A percentile compares a stretch with the other conserved stretches of the same genome.
phyloP scores from a whole-genome alignment of 331 rosid species.

The Quercus phellos region DNA sequence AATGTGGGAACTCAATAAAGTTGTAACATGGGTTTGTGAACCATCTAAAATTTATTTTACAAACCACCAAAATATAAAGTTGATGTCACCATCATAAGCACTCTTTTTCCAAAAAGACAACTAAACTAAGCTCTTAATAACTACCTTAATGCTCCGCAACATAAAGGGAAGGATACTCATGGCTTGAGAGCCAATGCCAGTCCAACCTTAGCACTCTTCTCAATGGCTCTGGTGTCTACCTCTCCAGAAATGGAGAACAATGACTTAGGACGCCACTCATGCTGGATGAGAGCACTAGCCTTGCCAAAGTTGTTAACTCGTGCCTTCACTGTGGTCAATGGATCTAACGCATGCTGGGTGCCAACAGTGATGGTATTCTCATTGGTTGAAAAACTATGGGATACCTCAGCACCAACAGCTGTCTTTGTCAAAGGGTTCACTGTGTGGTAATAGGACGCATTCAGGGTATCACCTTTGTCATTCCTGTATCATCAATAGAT shows the following conservation, averaged over 20 bases:
- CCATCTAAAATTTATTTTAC: slow-evolving; percentile 52
- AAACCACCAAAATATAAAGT: slow-evolving; percentile 28
- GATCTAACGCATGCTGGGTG: slow-evolving; percentile 71
- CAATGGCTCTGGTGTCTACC: slow-evolving; percentile 81
- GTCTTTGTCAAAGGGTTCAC: slow-evolving; percentile 56
- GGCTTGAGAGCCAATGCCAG: slow-evolving; percentile 85
- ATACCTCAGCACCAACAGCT: slow-evolving; percentile 79
- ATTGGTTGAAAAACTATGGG: slow-evolving; percentile 59
- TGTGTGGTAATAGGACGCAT: slow-evolving; percentile 70
- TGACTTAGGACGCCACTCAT: slow-evolving; percentile 93
- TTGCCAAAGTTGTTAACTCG: slow-evolving; percentile 70
- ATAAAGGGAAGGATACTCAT: slow-evolving; percentile 22
- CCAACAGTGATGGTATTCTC: slow-evolving; percentile 80
- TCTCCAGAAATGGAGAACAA: slow-evolving; percentile 83
- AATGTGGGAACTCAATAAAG: slow-evolving; percentile 5
- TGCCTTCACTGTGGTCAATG: slow-evolving; percentile 64
- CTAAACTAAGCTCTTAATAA: slow-evolving; percentile 30
- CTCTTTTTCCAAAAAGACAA: slow-evolving; percentile 26
- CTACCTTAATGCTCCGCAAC: slow-evolving; percentile 37
- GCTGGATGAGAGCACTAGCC: slow-evolving; percentile 80
- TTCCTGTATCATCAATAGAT: slow-evolving; percentile 47
- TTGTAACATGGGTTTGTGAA: slow-evolving; percentile 26
- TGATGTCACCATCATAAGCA: slow-evolving; percentile 21
- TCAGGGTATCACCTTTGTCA: slow-evolving; percentile 69
- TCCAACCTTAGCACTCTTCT: slow-evolving; percentile 84